phyloP scores from a whole-genome alignment of 2,329 filamentous ascomycete genomes.

The Arachnopeziza araneosa region DNA sequence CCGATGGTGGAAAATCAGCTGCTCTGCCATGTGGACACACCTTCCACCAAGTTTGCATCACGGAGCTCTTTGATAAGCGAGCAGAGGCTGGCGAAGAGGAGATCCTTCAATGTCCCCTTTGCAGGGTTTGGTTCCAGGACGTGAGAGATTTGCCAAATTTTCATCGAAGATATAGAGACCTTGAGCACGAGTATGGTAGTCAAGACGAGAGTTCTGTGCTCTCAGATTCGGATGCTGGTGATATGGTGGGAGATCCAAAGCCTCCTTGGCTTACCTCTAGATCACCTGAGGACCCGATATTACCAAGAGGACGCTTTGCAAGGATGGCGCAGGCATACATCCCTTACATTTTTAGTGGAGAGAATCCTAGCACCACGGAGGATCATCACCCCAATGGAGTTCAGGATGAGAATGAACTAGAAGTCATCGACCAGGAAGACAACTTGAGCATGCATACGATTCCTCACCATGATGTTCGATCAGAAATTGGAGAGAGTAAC shows the following conservation, averaged over 20 bases:
- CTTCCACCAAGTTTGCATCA: constrained; percentile 1
- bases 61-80: neutral
- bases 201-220: neutral
- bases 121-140: neutral
- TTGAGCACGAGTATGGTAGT: neutral
- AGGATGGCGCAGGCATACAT: too few relatives aligned
- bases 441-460: too few relatives aligned
- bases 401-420: too few relatives aligned
- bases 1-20: neutral
- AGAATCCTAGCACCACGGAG: too few relatives aligned
- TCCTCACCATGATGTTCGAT: too few relatives aligned
- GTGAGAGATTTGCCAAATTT: constrained; percentile 2
- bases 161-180: neutral
- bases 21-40: constrained; percentile 2
- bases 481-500: too few relatives aligned
- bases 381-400: too few relatives aligned
- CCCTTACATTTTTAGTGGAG: too few relatives aligned
- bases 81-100: neutral
- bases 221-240: neutral
- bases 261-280: neutral
- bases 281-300: too few relatives aligned
- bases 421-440: too few relatives aligned
- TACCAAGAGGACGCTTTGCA: too few relatives aligned
- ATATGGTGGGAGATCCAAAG: neutral
- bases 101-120: neutral